These are phyloP conservation scores for Sporothrix dimorphospora DNA, from an alignment of 2,329 filamentous ascomycete species.

Conservation along the genomic window DNA sequence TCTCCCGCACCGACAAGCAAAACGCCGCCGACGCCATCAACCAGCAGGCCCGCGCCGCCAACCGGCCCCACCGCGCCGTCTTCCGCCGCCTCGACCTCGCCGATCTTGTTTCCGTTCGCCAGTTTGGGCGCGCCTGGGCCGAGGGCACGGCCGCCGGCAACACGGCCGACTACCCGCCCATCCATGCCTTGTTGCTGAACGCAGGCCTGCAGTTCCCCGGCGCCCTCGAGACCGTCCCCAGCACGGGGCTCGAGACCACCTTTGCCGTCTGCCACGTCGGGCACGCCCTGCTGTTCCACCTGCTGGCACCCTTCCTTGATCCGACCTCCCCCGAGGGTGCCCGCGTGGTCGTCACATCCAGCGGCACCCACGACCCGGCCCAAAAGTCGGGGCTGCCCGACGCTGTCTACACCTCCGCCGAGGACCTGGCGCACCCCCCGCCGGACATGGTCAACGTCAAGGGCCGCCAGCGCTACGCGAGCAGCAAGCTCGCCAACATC, in stretches of 20 bases:
- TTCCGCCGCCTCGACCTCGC: constrained; percentile 24
- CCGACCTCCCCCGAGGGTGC: constrained; percentile 33
- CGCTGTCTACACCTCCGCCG: constrained; percentile 35
- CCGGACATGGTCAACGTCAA: constrained; percentile 13
- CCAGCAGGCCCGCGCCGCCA: neutral
- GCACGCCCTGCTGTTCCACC: constrained; percentile 47
- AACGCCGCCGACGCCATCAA: constrained; percentile 22
- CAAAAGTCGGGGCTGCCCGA: constrained; percentile 48
- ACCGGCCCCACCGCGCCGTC: constrained; percentile 5
- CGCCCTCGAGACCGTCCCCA: constrained; percentile 5
- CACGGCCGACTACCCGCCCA: constrained; percentile 1
- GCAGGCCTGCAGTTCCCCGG: constrained; percentile 28
- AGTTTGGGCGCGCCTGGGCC: constrained; percentile 20
- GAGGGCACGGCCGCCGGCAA: neutral
- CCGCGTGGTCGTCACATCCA: constrained; percentile 50
- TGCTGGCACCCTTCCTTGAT: constrained; percentile 47
- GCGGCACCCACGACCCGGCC: constrained; percentile 52
- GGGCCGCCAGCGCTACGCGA: constrained; percentile 30
- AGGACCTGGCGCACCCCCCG: constrained; percentile 27
- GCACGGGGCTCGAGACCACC: constrained; percentile 48
- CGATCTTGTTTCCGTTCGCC: constrained; percentile 23
- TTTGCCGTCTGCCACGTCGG: constrained; percentile 56
- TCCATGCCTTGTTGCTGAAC: constrained; percentile 14
- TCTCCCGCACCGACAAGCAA: constrained; percentile 20
- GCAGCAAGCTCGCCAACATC: constrained; percentile 29